Evolutionary conservation across 148 eudicot species (phyloP), one percentile per base, ranked within the genome.

Genomic region (Tetragonia tetragonoides): DNA sequence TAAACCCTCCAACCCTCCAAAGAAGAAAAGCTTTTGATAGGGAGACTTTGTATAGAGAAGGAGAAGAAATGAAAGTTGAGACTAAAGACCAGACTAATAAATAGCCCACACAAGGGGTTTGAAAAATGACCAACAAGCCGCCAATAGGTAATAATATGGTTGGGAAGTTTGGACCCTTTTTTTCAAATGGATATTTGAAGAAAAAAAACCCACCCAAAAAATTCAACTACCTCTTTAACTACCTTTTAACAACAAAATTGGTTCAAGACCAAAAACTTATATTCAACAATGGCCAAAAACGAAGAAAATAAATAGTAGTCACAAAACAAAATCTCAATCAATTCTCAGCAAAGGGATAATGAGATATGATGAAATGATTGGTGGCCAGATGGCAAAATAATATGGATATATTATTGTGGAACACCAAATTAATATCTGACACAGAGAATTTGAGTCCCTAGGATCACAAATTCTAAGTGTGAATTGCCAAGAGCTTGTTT

Each of bases 181-280:
- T 76, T 34, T 76, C 34, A 10, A 20, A 10, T n/a, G 14, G 7
- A 21, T 61, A 5, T 16, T 46, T 46, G 49, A 46, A 46, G 2
- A 46, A 46, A 46, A 38, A 54, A 67, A 67, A 59, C 63, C 28
- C 10, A 24, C 34, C 40, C 39, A 23, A 23, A 63, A 75, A 49
- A 75, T 75, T 62, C 85, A 87, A 83, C 92, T 66, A 80, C 86
- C 86, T 68, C 67, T 56, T 80, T 65, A 70, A 81, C 78, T 56
- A 79, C 77, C 73, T 72, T 82, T 82, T 73, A 3, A 41, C 17
- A 42, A 41, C 41, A 68, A 17, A 28, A 28, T 28, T 28, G 1
- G 34, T 28, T 28, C 34, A 28, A 28, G 34, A 28, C 34, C 40
- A 51, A 41, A 79, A 46, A 15, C 10, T 41, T 20, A 80, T 46